Percentiles rank a stretch among this genome's conserved stretches.
Evolutionary conservation across 495 filamentous ascomycete species (phyloP).

Genomic region (Xylaria grammica): DNA sequence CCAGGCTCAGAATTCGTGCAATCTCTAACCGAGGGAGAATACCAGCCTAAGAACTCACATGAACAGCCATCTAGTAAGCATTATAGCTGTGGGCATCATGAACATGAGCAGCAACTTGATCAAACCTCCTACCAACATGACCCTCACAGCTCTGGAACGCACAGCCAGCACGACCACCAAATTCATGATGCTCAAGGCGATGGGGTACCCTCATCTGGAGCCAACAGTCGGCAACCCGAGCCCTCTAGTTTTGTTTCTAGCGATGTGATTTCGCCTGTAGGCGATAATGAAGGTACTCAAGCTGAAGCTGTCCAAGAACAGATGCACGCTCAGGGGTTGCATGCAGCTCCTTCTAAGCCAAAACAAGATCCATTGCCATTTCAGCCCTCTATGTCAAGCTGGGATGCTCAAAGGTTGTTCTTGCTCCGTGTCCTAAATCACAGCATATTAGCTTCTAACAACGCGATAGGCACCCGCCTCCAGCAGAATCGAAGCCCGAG

Average conservation of each 20-base stretch:
- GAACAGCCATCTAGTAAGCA: slow-evolving; percentile 38
- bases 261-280: slow-evolving; percentile 36
- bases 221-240: slow-evolving; percentile 30
- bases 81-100: slow-evolving; percentile 20
- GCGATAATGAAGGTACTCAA: slow-evolving; percentile 34
- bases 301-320: slow-evolving; percentile 50
- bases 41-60: slow-evolving; percentile 45
- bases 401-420: slow-evolving; percentile 51
- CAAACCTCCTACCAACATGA: slow-evolving; percentile 24
- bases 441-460: slow-evolving; percentile 27
- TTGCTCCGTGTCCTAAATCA: neutral
- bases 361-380: slow-evolving; percentile 39
- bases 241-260: slow-evolving; percentile 31
- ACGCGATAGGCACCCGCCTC: slow-evolving; percentile 69
- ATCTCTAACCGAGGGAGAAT: slow-evolving; percentile 60
- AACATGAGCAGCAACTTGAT: slow-evolving; percentile 31
- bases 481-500: slow-evolving; percentile 74
- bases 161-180: slow-evolving; percentile 18
- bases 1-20: slow-evolving; percentile 49
- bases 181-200: slow-evolving; percentile 23
- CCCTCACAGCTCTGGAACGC: slow-evolving; percentile 9
- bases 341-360: slow-evolving; percentile 25
- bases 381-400: slow-evolving; percentile 33
- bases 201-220: slow-evolving; percentile 29
- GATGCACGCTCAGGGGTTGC: slow-evolving; percentile 37